Evolutionary conservation across 495 filamentous ascomycete genomes (phyloP).

Genomic region (Darksidea phi): DNA sequence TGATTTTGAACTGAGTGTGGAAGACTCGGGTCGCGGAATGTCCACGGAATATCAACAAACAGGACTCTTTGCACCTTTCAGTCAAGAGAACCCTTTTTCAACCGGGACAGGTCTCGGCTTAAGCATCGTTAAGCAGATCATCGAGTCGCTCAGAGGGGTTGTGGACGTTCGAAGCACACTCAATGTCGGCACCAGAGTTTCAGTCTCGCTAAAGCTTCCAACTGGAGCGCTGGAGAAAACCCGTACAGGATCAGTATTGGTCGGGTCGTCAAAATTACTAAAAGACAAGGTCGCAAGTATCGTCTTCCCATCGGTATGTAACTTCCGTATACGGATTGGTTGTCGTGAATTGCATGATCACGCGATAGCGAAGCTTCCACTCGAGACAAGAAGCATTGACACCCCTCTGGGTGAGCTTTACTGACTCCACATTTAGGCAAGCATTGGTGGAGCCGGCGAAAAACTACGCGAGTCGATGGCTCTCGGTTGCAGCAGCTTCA

Average conservation of each 20-base stretch:
- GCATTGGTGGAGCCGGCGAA: background rate
- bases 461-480: background rate
- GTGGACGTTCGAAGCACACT: slow-evolving; percentile 7
- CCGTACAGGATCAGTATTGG: background rate
- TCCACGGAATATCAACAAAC: slow-evolving; percentile 10
- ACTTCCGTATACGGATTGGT: too few species aligned
- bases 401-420: too few species aligned
- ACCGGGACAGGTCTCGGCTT: slow-evolving; percentile 19
- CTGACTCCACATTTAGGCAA: background rate
- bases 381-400: too few species aligned
- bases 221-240: background rate
- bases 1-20: slow-evolving; percentile 4
- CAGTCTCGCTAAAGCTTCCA: slow-evolving; percentile 7
- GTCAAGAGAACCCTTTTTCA: slow-evolving; percentile 15
- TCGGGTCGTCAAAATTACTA: background rate
- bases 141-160: slow-evolving; percentile 16
- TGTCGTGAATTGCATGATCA: too few species aligned
- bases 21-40: slow-evolving; percentile 20
- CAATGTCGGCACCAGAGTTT: slow-evolving; percentile 11
- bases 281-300: background rate
- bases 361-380: too few species aligned
- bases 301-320: background rate
- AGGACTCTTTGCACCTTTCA: slow-evolving; percentile 18
- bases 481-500: background rate
- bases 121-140: slow-evolving; percentile 11